Evolutionary conservation across 352 stramenopile species (phyloP).

Genomic region (Aphanomyces stellatus): DNA sequence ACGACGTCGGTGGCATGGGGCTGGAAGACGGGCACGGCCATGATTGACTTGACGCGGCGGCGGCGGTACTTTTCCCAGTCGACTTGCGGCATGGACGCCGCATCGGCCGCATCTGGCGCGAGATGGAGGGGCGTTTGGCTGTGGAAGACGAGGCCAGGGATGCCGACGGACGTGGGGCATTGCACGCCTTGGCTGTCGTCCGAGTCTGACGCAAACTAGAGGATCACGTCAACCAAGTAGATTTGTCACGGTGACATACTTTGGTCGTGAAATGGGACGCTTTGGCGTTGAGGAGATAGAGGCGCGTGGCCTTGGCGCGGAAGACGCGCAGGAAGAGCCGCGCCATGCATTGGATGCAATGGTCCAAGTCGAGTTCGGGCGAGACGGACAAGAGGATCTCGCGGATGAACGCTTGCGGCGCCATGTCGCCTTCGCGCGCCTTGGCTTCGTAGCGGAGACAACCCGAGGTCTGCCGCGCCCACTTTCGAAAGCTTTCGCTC

Average conservation of each 20-base stretch:
- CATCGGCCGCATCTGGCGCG: background rate
- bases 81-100: background rate
- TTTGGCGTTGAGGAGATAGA: slow-evolving; percentile 1
- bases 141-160: slow-evolving; percentile 3
- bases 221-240: background rate
- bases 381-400: slow-evolving; percentile 16
- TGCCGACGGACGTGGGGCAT: background rate
- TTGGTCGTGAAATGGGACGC: slow-evolving; percentile 9
- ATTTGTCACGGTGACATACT: background rate
- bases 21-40: slow-evolving; percentile 14
- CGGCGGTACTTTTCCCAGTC: background rate
- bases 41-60: background rate
- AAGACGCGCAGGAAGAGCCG: slow-evolving; percentile 11
- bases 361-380: slow-evolving; percentile 15
- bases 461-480: background rate
- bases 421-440: background rate
- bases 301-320: background rate
- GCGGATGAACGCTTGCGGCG: slow-evolving; percentile 16
- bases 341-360: slow-evolving; percentile 20
- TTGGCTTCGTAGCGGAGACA: slow-evolving; percentile 9
- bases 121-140: background rate
- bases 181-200: background rate
- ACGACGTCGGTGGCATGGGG: background rate
- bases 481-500: slow-evolving; percentile 17
- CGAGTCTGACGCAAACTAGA: slow-evolving; percentile 8